These are phyloP conservation scores for Ophiostoma ulmi DNA, from an alignment of 2,329 filamentous ascomycete species.

Conservation along the genomic window DNA sequence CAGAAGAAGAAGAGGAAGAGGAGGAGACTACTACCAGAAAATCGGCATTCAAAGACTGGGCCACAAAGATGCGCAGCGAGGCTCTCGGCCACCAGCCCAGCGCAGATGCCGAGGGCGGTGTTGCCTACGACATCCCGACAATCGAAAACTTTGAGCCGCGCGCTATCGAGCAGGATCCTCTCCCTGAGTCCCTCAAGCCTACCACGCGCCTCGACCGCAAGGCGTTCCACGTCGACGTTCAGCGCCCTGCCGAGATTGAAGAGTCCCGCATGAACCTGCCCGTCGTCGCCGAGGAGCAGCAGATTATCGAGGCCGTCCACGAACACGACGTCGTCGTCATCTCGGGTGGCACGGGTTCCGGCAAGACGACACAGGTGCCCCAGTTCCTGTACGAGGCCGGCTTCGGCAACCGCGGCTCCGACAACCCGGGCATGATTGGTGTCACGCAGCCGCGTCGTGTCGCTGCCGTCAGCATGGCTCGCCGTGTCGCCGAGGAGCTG, in stretches of 20 bases:
- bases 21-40: constrained; percentile 26
- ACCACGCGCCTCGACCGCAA: constrained; percentile 60
- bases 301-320: constrained; percentile 95
- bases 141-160: constrained; percentile 61
- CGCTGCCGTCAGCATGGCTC: constrained; percentile 93
- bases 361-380: constrained; percentile 95
- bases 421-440: constrained; percentile 77
- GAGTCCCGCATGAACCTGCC: constrained; percentile 73
- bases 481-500: constrained; percentile 80
- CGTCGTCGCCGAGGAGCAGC: constrained; percentile 91
- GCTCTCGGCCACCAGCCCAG: constrained; percentile 61
- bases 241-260: constrained; percentile 68
- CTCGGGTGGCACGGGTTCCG: constrained; percentile 91
- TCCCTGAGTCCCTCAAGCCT: constrained; percentile 61
- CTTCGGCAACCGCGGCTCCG: constrained; percentile 60
- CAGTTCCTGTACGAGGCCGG: constrained; percentile 87
- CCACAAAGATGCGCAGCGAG: constrained; percentile 77
- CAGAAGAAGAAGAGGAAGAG: constrained; percentile 28
- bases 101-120: constrained; percentile 29
- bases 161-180: constrained; percentile 63
- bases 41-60: constrained; percentile 90
- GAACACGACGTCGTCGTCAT: constrained; percentile 86
- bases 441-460: constrained; percentile 93
- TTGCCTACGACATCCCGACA: constrained; percentile 47
- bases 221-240: constrained; percentile 68